Evolutionary conservation across 83 land plant genomes (phyloP).

Genomic region (Thuja plicata): DNA sequence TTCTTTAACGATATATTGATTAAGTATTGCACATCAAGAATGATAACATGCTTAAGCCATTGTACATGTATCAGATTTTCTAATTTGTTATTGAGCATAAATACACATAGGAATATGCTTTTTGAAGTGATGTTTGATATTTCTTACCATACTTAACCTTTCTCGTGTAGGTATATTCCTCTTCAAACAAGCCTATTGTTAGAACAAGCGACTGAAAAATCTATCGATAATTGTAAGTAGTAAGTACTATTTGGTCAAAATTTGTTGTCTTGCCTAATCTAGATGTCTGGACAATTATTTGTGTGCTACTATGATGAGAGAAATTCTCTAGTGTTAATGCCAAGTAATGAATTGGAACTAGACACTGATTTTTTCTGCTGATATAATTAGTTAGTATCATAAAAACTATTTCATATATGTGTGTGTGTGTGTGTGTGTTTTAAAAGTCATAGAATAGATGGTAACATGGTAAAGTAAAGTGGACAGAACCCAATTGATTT

Average conservation of each 20-base stretch:
- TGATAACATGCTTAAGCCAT: not conserved
- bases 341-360: not conserved
- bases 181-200: conserved; percentile 56
- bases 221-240: conserved; percentile 68
- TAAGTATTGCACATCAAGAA: not conserved
- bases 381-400: not conserved
- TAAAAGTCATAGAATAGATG: too few species aligned
- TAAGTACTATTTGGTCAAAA: conserved; percentile 22
- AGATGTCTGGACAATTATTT: not conserved
- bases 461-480: too few species aligned
- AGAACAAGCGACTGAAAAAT: conserved; percentile 42
- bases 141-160: not conserved
- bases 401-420: not conserved
- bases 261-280: not conserved
- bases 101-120: not conserved
- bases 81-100: not conserved
- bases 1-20: not conserved
- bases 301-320: not conserved
- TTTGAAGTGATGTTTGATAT: conserved; percentile 5
- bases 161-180: conserved; percentile 54
- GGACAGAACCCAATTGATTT: too few species aligned
- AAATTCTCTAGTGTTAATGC: not conserved
- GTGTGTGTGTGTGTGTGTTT: too few species aligned
- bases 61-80: not conserved
- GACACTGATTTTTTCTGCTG: not conserved